Evolutionary conservation across 2,329 filamentous ascomycete genomes (phyloP).

Genomic region (Botrytis sinoallii): DNA sequence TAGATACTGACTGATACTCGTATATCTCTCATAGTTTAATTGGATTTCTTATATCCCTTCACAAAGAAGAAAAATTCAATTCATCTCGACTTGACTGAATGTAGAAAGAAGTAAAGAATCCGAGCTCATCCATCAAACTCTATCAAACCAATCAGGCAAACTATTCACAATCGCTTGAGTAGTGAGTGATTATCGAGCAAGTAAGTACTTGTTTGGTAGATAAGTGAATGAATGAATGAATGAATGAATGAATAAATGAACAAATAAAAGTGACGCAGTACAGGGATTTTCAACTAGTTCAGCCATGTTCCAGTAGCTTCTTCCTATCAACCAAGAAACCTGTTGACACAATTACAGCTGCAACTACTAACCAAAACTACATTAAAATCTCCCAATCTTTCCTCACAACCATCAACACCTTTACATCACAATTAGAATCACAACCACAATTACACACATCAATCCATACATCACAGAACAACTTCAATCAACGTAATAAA

Average conservation of each 20-base stretch:
- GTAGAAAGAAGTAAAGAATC: background rate
- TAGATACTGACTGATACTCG: too few relatives aligned
- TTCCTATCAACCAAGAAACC: slow-evolving; percentile 5
- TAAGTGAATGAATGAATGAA: background rate
- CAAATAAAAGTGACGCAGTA: background rate
- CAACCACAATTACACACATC: background rate
- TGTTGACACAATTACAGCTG: background rate
- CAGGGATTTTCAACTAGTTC: slow-evolving; percentile 14
- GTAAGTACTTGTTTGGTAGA: too few relatives aligned
- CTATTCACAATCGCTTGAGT: background rate
- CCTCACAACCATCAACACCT: background rate
- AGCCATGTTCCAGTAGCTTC: slow-evolving; percentile 16
- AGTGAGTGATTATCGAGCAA: background rate
- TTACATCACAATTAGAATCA: background rate
- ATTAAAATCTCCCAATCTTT: background rate
- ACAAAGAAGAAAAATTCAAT: background rate
- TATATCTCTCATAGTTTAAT: background rate
- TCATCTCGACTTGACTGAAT: background rate
- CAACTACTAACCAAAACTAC: background rate
- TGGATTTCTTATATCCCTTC: too few relatives aligned
- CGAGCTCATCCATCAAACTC: background rate
- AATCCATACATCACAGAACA: background rate
- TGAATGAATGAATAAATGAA: too few relatives aligned
- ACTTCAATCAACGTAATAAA: background rate
- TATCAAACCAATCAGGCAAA: background rate